Base-by-base conservation (phyloP, 768 basidiomycete species). In the Panaeolus cyanescens region DNA sequence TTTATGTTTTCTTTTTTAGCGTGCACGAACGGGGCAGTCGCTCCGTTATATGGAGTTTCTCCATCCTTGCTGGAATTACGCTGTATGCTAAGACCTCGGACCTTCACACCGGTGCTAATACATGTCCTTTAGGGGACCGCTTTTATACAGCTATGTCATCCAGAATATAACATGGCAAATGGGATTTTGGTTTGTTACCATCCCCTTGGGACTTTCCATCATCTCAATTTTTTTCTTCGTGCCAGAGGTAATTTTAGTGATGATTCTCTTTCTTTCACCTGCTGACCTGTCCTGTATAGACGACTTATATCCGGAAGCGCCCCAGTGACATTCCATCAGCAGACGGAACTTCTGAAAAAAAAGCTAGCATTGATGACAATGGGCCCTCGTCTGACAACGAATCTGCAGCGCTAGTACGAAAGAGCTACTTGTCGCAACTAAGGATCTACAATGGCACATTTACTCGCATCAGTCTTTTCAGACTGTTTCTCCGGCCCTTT, bases 141-240 rank as follows among this genome's bases (percentile, higher is more conserved):
- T 81, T 34, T 70, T 82, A n/a, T 80, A 79, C 63, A 79, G 80
- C 61, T 79, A 79, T 64, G 79, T 81, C n/a, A 74, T 80, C 13
- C 72, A 78, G 58, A 78, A 79, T 60, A 56, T 76, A 25, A 73
- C 79, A 2, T 77, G 79, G 77, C 73, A 79, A 55, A 76, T 76
- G 75, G 77, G 78, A 17, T 82, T 81, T 66, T 82, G 80, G 80
- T 77, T 80, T 60, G 75, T 81, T n/a, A 72, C 73, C 30, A 81
- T 81, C 45, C 74, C 77, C 1, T 68, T 79, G 19, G 79, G 80
- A 7, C 59, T 81, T 13, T 68, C 68, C 4, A 64, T 76, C 9
- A 42, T 79, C n/a, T 58, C 73, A 6, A 72, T 80, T 3, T 77
- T 81, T 64, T 77, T 80, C 66, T 74, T 80, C 55, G 77, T 80